phyloP scores from a whole-genome alignment of 192 early-diverging fungal genomes.

The Coemansia sp. region DNA sequence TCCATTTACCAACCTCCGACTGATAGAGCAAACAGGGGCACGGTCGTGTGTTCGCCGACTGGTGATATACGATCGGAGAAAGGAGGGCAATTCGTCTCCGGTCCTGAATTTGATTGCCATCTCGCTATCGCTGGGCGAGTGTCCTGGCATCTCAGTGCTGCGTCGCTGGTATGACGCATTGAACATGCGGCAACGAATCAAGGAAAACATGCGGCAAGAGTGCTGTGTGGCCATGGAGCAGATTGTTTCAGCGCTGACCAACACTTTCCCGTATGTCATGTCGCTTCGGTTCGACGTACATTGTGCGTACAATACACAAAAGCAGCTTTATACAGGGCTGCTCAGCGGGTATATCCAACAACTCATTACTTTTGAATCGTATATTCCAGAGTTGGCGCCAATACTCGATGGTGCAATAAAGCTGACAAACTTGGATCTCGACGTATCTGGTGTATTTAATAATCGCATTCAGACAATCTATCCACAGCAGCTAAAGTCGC shows the following conservation, averaged over 20 bases:
- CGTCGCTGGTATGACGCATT: neutral
- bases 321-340: slow-evolving; percentile 1
- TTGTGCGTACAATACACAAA: neutral
- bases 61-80: slow-evolving; percentile 1
- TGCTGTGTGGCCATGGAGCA: neutral
- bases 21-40: slow-evolving; percentile 7
- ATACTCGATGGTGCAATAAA: neutral
- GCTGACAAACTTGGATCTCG: slow-evolving; percentile 2
- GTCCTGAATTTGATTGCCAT: slow-evolving; percentile 10
- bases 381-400: slow-evolving; percentile 2
- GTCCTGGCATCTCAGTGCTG: neutral
- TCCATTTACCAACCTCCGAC: slow-evolving; percentile 5
- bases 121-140: neutral
- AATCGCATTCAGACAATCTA: neutral
- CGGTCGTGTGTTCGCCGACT: neutral
- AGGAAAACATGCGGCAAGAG: neutral
- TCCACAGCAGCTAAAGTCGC: slow-evolving; percentile 1
- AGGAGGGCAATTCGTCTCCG: neutral
- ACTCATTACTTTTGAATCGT: neutral
- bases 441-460: neutral
- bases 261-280: slow-evolving; percentile 1
- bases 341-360: neutral
- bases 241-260: slow-evolving; percentile 4
- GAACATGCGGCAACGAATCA: slow-evolving; percentile 1
- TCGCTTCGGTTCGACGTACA: slow-evolving; percentile 6